Percentiles rank a stretch among this genome's conserved stretches.
Conservation (phyloP, 805 yeast genomes). For the Monosporozyma aerobia region DNA sequence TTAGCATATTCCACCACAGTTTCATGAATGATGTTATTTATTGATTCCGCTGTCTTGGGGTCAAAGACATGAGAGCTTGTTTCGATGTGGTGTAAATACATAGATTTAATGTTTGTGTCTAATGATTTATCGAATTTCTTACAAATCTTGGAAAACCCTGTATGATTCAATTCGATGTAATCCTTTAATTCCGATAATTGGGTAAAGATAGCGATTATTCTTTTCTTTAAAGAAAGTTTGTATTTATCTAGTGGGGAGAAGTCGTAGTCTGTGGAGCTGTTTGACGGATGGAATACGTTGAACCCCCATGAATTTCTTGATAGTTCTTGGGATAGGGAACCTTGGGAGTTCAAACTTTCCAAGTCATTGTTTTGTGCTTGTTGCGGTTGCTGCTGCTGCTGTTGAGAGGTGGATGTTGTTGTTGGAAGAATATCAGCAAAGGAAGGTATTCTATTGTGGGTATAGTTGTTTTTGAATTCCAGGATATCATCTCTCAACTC, state of each 20-base stretch:
- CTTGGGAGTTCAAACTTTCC: background rate
- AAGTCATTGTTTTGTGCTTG: background rate
- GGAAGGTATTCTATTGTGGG: constrained; percentile 7
- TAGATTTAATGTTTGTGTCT: constrained; percentile 48
- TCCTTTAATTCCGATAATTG: constrained; percentile 74
- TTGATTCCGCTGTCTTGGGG: constrained; percentile 35
- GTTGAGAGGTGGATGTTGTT: background rate
- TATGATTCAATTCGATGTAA: constrained; percentile 70
- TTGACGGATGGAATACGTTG: background rate
- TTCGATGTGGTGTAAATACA: constrained; percentile 44
- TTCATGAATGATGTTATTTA: constrained; percentile 47
- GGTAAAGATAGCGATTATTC: constrained; percentile 60
- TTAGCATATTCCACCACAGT: constrained; percentile 48
- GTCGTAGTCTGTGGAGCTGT: background rate
- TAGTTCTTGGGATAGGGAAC: background rate
- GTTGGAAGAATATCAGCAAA: background rate
- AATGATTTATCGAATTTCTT: constrained; percentile 87
- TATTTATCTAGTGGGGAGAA: background rate
- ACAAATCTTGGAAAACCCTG: constrained; percentile 83
- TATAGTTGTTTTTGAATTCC: constrained; percentile 40
- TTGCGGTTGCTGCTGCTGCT: background rate
- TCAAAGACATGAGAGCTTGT: constrained; percentile 47
- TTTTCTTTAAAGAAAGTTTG: constrained; percentile 40
- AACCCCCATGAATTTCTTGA: background rate
- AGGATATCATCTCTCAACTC: constrained; percentile 52